Percentiles rank a stretch among this genome's conserved stretches.
phyloP scores from a whole-genome alignment of 257 asterid genomes.

The Handroanthus guayacan region DNA sequence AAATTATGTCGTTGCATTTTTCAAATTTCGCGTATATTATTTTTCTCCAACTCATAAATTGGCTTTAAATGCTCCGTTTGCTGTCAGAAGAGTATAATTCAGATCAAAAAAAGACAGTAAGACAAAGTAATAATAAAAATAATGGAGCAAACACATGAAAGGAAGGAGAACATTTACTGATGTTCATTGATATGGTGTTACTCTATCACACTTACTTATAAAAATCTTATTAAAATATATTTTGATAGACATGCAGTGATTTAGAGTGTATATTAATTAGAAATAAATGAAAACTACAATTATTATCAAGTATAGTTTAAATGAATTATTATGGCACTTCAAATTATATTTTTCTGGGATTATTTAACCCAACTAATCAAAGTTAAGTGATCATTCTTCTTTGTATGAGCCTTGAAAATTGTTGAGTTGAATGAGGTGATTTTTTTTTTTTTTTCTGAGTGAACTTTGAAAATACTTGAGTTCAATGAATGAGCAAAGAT shows the following conservation, averaged over 20 bases:
- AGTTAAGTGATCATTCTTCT: neutral
- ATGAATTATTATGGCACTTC: neutral
- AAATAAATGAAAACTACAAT: neutral
- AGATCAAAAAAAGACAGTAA: conserved; percentile 16
- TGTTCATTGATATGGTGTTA: conserved; percentile 8
- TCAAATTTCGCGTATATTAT: neutral
- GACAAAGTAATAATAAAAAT: conserved; percentile 7
- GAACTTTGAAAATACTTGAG: neutral
- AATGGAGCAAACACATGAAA: conserved; percentile 36
- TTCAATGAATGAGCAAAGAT: no score
- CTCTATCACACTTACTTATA: neutral
- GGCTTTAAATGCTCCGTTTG: conserved; percentile 37
- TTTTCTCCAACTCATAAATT: conserved; percentile 25
- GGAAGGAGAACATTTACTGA: conserved; percentile 34
- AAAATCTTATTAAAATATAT: no score
- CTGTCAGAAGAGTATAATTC: conserved; percentile 40
- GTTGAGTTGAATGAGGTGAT: neutral
- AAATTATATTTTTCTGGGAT: neutral
- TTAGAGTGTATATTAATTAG: no score
- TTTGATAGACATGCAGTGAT: no score
- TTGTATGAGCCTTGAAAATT: no score
- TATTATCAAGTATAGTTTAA: neutral
- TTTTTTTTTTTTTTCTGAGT: no score
- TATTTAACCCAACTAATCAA: neutral
- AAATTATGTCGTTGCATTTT: conserved; percentile 47